Evolutionary conservation across 305 asterid genomes (phyloP).

Genomic region (Lippia alba): DNA sequence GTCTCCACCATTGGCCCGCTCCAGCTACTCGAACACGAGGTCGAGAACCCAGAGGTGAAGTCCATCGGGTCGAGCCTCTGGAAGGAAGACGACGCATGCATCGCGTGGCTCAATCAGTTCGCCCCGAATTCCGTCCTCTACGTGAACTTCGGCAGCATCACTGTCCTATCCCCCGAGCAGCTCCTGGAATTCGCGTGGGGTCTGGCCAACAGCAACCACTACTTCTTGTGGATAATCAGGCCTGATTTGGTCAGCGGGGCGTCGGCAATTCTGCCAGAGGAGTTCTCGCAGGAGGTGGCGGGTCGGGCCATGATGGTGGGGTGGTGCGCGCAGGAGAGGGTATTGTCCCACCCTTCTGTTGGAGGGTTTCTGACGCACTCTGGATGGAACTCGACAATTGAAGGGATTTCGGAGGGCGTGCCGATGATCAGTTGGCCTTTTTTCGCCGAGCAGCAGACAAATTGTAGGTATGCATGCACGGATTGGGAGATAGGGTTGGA

Average conservation of each 20-base stretch:
- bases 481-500: slow-evolving; percentile 69
- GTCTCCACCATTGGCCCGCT: slow-evolving; percentile 63
- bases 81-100: slow-evolving; percentile 62
- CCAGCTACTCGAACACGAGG: slow-evolving; percentile 44
- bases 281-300: slow-evolving; percentile 44
- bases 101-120: slow-evolving; percentile 51
- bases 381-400: slow-evolving; percentile 76
- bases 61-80: slow-evolving; percentile 58
- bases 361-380: slow-evolving; percentile 72
- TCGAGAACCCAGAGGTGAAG: slow-evolving; percentile 25
- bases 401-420: slow-evolving; percentile 57
- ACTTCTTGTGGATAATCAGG: slow-evolving; percentile 63
- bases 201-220: slow-evolving; percentile 50
- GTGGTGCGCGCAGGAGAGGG: slow-evolving; percentile 70
- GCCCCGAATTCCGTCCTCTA: slow-evolving; percentile 62
- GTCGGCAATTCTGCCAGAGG: slow-evolving; percentile 50
- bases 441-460: slow-evolving; percentile 73
- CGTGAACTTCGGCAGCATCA: slow-evolving; percentile 73
- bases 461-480: slow-evolving; percentile 57
- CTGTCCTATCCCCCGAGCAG: slow-evolving; percentile 51
- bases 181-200: slow-evolving; percentile 77
- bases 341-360: slow-evolving; percentile 54
- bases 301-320: slow-evolving; percentile 60
- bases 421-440: slow-evolving; percentile 80
- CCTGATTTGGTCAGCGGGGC: slow-evolving; percentile 64